Evolutionary conservation across 108 stramenopile genomes (phyloP).

Genomic region (Nitzschia sp.): DNA sequence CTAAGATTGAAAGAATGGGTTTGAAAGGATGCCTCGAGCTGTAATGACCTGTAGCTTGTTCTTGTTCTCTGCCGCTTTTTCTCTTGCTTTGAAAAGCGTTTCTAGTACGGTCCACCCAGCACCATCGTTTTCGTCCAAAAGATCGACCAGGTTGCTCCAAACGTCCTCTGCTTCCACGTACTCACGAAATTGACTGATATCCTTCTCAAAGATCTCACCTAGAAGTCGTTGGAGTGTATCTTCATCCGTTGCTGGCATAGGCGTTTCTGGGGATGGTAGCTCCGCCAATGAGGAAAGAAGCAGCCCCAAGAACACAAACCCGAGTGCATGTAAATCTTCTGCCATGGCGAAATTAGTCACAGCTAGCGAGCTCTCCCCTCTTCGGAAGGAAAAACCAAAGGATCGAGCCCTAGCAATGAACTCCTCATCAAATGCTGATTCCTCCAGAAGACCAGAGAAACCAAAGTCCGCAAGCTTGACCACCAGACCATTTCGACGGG

Average conservation of each 20-base stretch:
- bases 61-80: slow-evolving; percentile 50
- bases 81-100: slow-evolving; percentile 65
- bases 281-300: slow-evolving; percentile 73
- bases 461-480: slow-evolving; percentile 81
- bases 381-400: slow-evolving; percentile 55
- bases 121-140: slow-evolving; percentile 70
- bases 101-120: slow-evolving; percentile 80
- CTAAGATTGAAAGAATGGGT: slow-evolving; percentile 61
- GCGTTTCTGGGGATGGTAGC: slow-evolving; percentile 38
- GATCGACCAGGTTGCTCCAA: slow-evolving; percentile 62
- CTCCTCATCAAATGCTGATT: slow-evolving; percentile 60
- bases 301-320: slow-evolving; percentile 77
- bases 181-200: slow-evolving; percentile 76
- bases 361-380: slow-evolving; percentile 31
- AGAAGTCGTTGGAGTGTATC: slow-evolving; percentile 79
- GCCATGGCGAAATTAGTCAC: slow-evolving; percentile 68
- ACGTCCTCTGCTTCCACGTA: slow-evolving; percentile 80
- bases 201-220: slow-evolving; percentile 78
- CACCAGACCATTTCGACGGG: slow-evolving; percentile 29
- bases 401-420: slow-evolving; percentile 58
- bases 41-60: slow-evolving; percentile 40
- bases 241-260: slow-evolving; percentile 78
- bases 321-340: slow-evolving; percentile 84
- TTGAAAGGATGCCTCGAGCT: slow-evolving; percentile 49
- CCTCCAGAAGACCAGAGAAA: slow-evolving; percentile 54